Conservation (phyloP, 495 filamentous ascomycete genomes). For the Penicillium tannophilum region DNA sequence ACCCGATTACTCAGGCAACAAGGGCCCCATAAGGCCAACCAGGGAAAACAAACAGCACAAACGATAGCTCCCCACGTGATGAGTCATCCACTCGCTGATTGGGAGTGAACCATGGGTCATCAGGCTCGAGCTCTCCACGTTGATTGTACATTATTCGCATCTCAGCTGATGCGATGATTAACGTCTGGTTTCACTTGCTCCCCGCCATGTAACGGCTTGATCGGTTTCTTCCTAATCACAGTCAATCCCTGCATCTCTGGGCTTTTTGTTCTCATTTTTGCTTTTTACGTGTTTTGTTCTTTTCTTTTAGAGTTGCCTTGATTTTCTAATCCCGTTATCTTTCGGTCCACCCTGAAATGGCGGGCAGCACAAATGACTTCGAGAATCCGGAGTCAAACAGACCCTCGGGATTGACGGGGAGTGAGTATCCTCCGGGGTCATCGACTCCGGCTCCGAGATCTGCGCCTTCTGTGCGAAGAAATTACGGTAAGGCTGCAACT, state of each 20-base stretch:
- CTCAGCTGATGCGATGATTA: constrained; percentile 22
- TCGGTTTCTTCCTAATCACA: not conserved
- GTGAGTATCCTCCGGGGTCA: constrained; percentile 11
- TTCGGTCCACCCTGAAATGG: constrained; percentile 18
- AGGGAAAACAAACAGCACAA: not conserved
- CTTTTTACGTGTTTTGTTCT: not conserved
- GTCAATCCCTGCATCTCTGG: not conserved
- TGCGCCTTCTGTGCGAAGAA: constrained; percentile 31
- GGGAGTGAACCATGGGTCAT: constrained; percentile 19
- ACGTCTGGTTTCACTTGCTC: not conserved
- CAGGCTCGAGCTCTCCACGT: constrained; percentile 21
- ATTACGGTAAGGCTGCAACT: constrained; percentile 34
- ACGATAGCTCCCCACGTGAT: constrained; percentile 21
- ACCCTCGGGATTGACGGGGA: constrained; percentile 15
- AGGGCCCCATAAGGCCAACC: not conserved
- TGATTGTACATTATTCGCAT: constrained; percentile 10
- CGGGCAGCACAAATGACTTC: constrained; percentile 21
- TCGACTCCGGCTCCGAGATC: constrained; percentile 23
- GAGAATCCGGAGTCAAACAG: constrained; percentile 17
- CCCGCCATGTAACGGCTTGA: constrained; percentile 3
- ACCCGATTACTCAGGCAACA: constrained; percentile 13
- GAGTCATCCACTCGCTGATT: constrained; percentile 18
- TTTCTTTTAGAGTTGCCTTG: constrained; percentile 5
- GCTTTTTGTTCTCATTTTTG: constrained; percentile 10
- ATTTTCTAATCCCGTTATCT: constrained; percentile 5